Conservation (phyloP, 441 rosid species). For the Erysimum pusillum region DNA sequence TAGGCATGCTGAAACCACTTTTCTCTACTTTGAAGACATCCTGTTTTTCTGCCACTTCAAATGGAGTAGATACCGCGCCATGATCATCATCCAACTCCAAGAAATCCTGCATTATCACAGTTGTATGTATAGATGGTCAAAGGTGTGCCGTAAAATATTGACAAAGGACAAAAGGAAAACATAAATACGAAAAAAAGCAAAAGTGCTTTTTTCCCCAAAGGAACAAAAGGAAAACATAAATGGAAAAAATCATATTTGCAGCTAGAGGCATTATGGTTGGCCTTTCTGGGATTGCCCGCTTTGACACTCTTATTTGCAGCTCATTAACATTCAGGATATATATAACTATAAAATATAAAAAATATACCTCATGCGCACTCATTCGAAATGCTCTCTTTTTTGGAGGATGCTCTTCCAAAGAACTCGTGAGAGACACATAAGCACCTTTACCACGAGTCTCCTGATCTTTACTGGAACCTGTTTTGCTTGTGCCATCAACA, state of each 20-base stretch:
- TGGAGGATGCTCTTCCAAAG: slow-evolving; percentile 46
- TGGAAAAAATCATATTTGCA: slow-evolving; percentile 7
- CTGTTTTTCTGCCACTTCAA: slow-evolving; percentile 50
- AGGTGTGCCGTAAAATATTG: slow-evolving; percentile 8
- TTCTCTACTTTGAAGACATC: slow-evolving; percentile 42
- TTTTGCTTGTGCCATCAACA: slow-evolving; percentile 48
- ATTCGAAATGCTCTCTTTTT: slow-evolving; percentile 74
- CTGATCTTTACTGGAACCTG: slow-evolving; percentile 47
- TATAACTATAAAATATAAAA: slow-evolving; percentile 4
- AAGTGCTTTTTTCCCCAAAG: neutral
- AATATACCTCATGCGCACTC: slow-evolving; percentile 82
- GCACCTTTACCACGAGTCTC: slow-evolving; percentile 44
- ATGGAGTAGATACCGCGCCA: slow-evolving; percentile 45
- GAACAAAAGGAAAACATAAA: slow-evolving; percentile 1
- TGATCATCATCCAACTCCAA: slow-evolving; percentile 80
- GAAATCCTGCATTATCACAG: slow-evolving; percentile 61
- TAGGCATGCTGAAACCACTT: slow-evolving; percentile 51
- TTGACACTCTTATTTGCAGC: slow-evolving; percentile 15
- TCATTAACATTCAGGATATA: slow-evolving; percentile 1
- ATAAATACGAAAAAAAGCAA: neutral
- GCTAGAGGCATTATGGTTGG: slow-evolving; percentile 4
- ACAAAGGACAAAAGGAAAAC: slow-evolving; percentile 14
- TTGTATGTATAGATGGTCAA: slow-evolving; percentile 26
- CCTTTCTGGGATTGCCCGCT: slow-evolving; percentile 9
- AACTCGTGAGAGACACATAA: slow-evolving; percentile 48